Conservation (phyloP, 1,139 yeast species). For the Candida sanyaensis region DNA sequence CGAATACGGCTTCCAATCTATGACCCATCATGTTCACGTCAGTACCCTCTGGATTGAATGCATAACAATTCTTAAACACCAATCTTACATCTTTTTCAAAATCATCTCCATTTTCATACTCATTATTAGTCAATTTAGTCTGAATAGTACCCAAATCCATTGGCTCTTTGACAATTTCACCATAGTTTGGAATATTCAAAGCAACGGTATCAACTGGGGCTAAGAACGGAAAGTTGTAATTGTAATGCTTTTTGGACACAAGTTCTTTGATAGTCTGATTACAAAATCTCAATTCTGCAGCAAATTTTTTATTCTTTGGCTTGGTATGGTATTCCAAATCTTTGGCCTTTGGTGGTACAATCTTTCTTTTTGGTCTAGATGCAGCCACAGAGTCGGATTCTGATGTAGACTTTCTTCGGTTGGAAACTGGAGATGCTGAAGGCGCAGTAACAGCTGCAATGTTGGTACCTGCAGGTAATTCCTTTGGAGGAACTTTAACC, state of each 20-base stretch:
- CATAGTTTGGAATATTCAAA: conserved; percentile 86
- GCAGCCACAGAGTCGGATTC: conserved; percentile 43
- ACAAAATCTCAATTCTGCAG: conserved; percentile 87
- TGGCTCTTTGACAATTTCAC: conserved; percentile 82
- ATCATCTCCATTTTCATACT: conserved; percentile 85
- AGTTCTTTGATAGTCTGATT: conserved; percentile 82
- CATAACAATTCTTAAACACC: conserved; percentile 85
- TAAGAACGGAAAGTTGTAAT: conserved; percentile 85
- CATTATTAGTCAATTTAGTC: conserved; percentile 78
- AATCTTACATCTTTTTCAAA: conserved; percentile 82
- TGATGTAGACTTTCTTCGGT: conserved; percentile 43
- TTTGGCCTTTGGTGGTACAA: conserved; percentile 94
- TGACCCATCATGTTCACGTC: conserved; percentile 97
- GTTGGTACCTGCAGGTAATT: conserved; percentile 52
- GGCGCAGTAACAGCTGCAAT: conserved; percentile 50
- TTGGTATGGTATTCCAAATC: conserved; percentile 89
- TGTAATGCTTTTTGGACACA: conserved; percentile 77
- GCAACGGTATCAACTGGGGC: conserved; percentile 97
- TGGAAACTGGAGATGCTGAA: conserved; percentile 35
- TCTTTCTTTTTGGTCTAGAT: conserved; percentile 87
- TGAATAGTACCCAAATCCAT: conserved; percentile 93
- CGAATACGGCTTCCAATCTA: conserved; percentile 80
- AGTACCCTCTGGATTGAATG: conserved; percentile 92
- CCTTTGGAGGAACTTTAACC: conserved; percentile 86
- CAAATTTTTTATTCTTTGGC: conserved; percentile 90